Conservation (phyloP, 2,329 filamentous ascomycete species). For the Aspergillus versicolor region DNA sequence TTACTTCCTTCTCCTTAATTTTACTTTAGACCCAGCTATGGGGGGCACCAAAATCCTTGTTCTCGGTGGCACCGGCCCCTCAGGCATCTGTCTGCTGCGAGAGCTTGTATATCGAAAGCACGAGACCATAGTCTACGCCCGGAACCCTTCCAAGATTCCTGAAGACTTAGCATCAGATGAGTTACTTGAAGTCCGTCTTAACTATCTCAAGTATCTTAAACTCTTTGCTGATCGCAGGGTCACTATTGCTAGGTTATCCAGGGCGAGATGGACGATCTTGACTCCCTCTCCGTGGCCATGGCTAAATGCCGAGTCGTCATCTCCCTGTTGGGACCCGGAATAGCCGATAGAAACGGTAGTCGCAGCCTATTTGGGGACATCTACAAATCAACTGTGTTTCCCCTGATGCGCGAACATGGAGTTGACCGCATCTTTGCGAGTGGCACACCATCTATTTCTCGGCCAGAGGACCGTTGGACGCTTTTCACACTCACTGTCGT, state of each 20-base stretch:
- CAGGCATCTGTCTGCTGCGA: slow-evolving; percentile 4
- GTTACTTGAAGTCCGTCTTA: background rate
- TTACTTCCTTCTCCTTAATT: background rate
- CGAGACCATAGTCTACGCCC: slow-evolving; percentile 1
- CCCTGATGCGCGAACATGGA: slow-evolving; percentile 3
- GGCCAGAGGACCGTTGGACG: background rate
- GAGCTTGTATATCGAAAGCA: slow-evolving; percentile 1
- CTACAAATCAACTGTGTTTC: background rate
- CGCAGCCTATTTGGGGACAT: background rate
- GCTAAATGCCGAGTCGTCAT: background rate
- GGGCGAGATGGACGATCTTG: slow-evolving; percentile 1
- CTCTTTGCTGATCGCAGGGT: background rate
- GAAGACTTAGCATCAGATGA: background rate
- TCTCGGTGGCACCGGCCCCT: slow-evolving; percentile 5
- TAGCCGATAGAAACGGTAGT: background rate
- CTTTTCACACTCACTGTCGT: background rate
- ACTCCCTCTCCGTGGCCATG: background rate
- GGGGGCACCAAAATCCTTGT: slow-evolving; percentile 1
- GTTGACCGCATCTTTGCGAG: background rate
- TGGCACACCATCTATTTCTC: background rate
- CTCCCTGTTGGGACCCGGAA: background rate
- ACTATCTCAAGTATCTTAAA: too few species aligned
- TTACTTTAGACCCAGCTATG: background rate
- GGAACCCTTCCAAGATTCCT: slow-evolving; percentile 4
- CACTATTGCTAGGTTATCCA: background rate